Conservation (phyloP, 768 basidiomycete genomes). For the Baorangia bicolor region DNA sequence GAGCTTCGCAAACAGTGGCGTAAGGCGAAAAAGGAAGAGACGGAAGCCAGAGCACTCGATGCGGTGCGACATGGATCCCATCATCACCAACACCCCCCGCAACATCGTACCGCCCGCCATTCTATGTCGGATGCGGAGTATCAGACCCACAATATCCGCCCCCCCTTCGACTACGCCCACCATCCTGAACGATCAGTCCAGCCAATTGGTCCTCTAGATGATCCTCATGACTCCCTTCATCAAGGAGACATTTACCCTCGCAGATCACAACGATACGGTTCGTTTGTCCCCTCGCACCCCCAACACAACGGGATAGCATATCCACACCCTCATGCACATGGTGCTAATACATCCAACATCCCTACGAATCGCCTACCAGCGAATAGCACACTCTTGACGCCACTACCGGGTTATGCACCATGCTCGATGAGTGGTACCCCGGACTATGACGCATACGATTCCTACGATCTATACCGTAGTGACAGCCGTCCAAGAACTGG, state of each 20-base stretch:
- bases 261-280: constrained; percentile 28
- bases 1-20: constrained; percentile 97
- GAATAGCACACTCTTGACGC: constrained; percentile 69
- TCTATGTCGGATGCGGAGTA: constrained; percentile 29
- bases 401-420: constrained; percentile 58
- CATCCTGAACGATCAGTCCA: constrained; percentile 24
- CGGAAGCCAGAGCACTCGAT: constrained; percentile 27
- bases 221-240: constrained; percentile 21
- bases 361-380: constrained; percentile 49
- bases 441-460: constrained; percentile 17
- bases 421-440: constrained; percentile 31
- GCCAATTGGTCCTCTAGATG: constrained; percentile 10
- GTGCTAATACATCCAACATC: constrained; percentile 16
- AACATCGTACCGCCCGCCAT: constrained; percentile 23
- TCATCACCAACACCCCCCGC: constrained; percentile 14
- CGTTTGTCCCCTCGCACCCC: constrained; percentile 19
- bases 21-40: constrained; percentile 81
- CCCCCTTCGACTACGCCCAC: constrained; percentile 26
- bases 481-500: constrained; percentile 42
- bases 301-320: constrained; percentile 17
- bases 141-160: constrained; percentile 16
- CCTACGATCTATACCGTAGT: constrained; percentile 41
- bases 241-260: constrained; percentile 21
- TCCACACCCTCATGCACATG: constrained; percentile 28
- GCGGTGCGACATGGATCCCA: constrained; percentile 19